Base-by-base conservation (phyloP, 495 filamentous ascomycete species). In the Pseudevernia furfuracea region DNA sequence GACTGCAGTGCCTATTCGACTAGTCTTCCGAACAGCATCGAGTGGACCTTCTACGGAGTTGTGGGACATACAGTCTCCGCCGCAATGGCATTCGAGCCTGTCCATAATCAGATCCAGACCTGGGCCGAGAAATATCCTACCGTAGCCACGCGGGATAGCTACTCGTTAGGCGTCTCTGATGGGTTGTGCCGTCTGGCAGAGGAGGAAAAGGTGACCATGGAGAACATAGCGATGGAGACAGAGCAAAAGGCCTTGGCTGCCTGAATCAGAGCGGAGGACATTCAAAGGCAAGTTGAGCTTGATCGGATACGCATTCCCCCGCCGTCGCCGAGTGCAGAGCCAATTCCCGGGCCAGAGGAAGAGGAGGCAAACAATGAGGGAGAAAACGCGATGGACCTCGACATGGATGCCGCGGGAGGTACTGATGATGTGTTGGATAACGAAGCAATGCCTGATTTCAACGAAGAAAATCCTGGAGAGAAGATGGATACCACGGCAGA, bases 1-100 rank as follows among this genome's bases (percentile, higher is more conserved):
- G 64, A 70, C 38, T 71, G 69, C 61, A 69, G 59, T 23, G 63
- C 43, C 52, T 70, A 61, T 38, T 61, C 59, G 28, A 67, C 38
- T 3, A 37, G 30, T 25, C 17, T 48, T 9, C 17, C 15, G 28
- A 43, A 60, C n/a, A 41, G 41, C 21, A 53, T 70, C 10, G 65
- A 67, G 60, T 75, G 66, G 66, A 69, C 63, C 1, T 76, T 75
- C 61, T 74, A 72, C 66, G 71, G 74, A 5, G 71, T 75, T 66
- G 67, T 73, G 37, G 55, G 66, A 23, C 74, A 75, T 63, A 77
- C 73, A 7, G 70, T 71, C 43, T 65, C 71, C 14, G 71, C 74
- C n/a, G 72, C 72, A 41, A 68, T 68, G 61, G 60, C 68, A 7
- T 75, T 74, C 37, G 71, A 72, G 56, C 63, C 69, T 62, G 62